Evolutionary conservation across 306 rosid species (phyloP), one percentile per base, ranked within the genome.

Genomic region (Malus asiatica): DNA sequence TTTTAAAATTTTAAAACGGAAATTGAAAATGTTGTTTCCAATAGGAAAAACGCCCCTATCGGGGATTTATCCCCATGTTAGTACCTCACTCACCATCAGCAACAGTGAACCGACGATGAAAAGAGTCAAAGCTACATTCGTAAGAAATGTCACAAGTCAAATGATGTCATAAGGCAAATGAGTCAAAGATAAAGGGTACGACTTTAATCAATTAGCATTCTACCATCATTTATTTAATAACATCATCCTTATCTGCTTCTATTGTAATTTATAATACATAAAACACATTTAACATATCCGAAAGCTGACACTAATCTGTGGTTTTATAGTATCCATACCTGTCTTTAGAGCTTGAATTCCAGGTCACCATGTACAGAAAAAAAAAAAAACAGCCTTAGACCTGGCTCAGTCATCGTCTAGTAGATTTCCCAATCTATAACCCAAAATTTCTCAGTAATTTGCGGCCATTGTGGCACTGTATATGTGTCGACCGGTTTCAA

Each of bases 381-480:
- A 6, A 75, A 80, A 64, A 27, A 27, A 6, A 48, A 76, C 68
- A n/a, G 59, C 55, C 68, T 76, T 32, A 25, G 73, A 42, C 71
- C 80, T 62, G 72, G 66, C n/a, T 63, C 52, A 52, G 73, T 62
- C 64, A 25, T 75, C 68, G 20, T 45, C 40, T 74, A 61, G 42
- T 14, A 27, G 27, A 44, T 44, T 27, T 62, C 51, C 61, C 33
- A 27, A 51, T 35, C 57, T 14, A 32, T 27, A 46, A 59, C 71
- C 53, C 30, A 74, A 74, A 70, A 76, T 35, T 78, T 78, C 11
- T 71, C 80, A 64, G 80, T 18, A 76, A 83, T 82, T 79, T 32
- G 87, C 69, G 79, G 74, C 77, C 51, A 8, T 22, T 32, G 19
- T 40, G 70, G 70, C 40, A 58, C 25, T 72, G 44, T 25, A 42